A percentile compares a stretch with the other conserved stretches of the same genome.
These are phyloP conservation scores for Parietaria judaica DNA, from an alignment of 306 rosid species.

Conservation along the genomic window DNA sequence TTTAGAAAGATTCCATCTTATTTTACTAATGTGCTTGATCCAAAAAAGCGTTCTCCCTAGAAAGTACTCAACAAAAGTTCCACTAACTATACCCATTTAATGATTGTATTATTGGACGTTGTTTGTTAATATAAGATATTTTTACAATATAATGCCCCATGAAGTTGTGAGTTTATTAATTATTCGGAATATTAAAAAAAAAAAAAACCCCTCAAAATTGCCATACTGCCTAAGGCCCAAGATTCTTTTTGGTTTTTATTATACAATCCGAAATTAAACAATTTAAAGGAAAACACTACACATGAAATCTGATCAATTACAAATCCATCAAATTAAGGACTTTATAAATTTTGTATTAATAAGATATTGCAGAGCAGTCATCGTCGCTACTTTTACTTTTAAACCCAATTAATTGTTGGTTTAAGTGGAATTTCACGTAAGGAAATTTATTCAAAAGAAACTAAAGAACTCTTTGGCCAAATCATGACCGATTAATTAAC, in stretches of 20 bases:
- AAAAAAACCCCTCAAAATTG: not conserved
- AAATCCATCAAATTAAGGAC: not conserved
- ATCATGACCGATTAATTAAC: too few relatives aligned
- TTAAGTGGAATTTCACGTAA: too few relatives aligned
- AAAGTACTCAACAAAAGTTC: slow-evolving; percentile 22
- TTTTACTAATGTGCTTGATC: slow-evolving; percentile 16
- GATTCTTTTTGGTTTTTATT: not conserved
- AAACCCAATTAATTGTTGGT: too few relatives aligned
- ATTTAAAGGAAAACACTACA: not conserved
- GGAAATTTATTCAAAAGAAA: too few relatives aligned
- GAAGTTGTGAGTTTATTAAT: not conserved
- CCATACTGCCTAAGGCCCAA: not conserved
- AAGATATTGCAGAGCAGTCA: not conserved
- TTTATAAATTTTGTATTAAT: not conserved
- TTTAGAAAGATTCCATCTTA: slow-evolving; percentile 25
- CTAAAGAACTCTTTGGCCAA: not conserved
- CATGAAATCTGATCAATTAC: not conserved
- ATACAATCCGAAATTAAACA: not conserved
- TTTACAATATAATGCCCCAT: slow-evolving; percentile 1
- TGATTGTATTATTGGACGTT: slow-evolving; percentile 23
- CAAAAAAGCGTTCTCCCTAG: slow-evolving; percentile 6
- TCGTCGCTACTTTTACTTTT: too few relatives aligned
- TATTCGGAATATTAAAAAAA: not conserved
- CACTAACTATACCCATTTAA: slow-evolving; percentile 25
- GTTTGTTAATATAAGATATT: not conserved